These are phyloP conservation scores for Papiliotrema laurentii DNA, from an alignment of 1,284 basidiomycete species.

Conservation along the genomic window DNA sequence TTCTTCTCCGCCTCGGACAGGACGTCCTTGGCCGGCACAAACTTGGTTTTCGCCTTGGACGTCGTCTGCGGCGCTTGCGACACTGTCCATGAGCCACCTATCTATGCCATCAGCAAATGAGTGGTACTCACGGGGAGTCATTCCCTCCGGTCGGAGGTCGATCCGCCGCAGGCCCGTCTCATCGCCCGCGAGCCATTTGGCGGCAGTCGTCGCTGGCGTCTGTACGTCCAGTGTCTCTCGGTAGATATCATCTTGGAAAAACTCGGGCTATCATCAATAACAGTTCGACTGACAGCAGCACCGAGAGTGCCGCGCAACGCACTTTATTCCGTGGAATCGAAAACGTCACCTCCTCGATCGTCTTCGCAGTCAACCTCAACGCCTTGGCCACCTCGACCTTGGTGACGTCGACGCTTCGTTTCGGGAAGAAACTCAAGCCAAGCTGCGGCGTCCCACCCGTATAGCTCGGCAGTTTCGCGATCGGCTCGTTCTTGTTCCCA, in stretches of 20 bases:
- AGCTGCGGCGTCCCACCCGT: conserved; percentile 45
- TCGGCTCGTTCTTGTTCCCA: conserved; percentile 20
- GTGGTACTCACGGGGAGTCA: conserved; percentile 39
- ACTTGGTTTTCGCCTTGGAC: conserved; percentile 27
- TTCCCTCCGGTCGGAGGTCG: conserved; percentile 41
- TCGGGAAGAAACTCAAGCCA: conserved; percentile 47
- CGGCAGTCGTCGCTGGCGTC: conserved; percentile 17
- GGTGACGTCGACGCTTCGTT: conserved; percentile 45
- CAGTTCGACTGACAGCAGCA: background rate
- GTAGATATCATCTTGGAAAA: conserved; percentile 54
- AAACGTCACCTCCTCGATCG: conserved; percentile 49
- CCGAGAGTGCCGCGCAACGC: conserved; percentile 5
- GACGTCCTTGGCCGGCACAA: conserved; percentile 37
- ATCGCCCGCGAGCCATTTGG: conserved; percentile 42
- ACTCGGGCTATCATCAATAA: conserved; percentile 34
- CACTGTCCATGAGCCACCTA: conserved; percentile 18
- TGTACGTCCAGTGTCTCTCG: conserved; percentile 41
- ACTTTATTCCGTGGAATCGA: conserved; percentile 48
- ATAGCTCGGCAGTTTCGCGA: conserved; percentile 44
- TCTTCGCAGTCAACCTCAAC: conserved; percentile 44
- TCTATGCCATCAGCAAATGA: background rate
- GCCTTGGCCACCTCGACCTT: conserved; percentile 49
- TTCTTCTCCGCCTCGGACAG: conserved; percentile 43
- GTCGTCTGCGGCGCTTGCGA: conserved; percentile 35
- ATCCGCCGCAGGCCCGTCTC: conserved; percentile 12